Conservation (phyloP, 139 green algal genomes). For the Chlamydomonas sp. region DNA sequence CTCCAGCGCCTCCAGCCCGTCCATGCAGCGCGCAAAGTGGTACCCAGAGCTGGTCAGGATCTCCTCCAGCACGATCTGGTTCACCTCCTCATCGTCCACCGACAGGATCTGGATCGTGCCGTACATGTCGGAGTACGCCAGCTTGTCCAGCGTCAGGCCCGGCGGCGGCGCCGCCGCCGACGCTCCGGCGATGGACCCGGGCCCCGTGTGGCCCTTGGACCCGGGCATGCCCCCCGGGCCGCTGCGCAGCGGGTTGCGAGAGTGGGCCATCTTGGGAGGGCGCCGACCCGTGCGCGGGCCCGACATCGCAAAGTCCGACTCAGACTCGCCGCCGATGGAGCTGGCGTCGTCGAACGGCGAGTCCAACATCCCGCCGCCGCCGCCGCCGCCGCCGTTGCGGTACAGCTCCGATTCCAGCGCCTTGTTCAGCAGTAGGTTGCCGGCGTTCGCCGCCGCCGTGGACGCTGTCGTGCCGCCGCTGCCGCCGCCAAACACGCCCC, state of each 20-base stretch:
- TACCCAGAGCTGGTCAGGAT: constrained; percentile 52
- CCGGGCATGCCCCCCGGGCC: no score
- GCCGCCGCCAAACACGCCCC: not conserved
- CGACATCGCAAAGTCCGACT: not conserved
- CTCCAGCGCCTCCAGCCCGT: constrained; percentile 49
- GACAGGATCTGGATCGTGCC: constrained; percentile 48
- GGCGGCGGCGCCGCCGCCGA: constrained; percentile 4
- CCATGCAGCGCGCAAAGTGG: constrained; percentile 45
- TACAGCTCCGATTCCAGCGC: constrained; percentile 37
- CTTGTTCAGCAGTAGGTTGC: not conserved
- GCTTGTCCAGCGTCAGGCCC: constrained; percentile 50
- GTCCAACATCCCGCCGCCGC: not conserved
- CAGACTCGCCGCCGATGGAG: not conserved
- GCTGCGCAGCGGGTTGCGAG: no score
- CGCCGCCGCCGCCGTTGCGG: not conserved
- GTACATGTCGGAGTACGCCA: constrained; percentile 47
- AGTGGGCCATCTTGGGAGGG: no score
- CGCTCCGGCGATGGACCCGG: not conserved
- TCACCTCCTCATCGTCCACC: constrained; percentile 58
- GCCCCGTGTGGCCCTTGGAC: not conserved
- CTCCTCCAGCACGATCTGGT: constrained; percentile 64
- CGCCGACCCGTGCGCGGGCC: no score
- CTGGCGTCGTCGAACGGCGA: not conserved
- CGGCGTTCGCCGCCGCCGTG: not conserved
- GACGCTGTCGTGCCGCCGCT: not conserved